These are phyloP conservation scores for Metrosideros polymorpha DNA, from an alignment of 441 rosid species.

Conservation along the genomic window DNA sequence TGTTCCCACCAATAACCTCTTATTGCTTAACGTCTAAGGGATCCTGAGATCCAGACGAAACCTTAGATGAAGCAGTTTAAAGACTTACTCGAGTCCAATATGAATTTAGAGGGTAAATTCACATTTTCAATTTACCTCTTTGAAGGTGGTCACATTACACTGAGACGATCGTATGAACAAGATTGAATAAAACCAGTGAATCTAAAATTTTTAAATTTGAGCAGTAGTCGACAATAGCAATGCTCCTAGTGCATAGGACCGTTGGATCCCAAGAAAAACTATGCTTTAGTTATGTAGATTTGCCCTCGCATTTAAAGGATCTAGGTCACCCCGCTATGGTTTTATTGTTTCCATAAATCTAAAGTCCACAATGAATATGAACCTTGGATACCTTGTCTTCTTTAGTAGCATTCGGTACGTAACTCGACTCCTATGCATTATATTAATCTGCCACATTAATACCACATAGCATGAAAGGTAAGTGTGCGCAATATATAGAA, in stretches of 20 bases:
- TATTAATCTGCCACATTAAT: not conserved
- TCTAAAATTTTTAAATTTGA: not conserved
- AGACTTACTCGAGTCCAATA: too few species aligned
- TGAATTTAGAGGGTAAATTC: not conserved
- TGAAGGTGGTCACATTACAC: not conserved
- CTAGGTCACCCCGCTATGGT: not conserved
- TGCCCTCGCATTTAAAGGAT: not conserved
- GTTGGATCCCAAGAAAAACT: not conserved
- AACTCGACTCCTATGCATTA: not conserved
- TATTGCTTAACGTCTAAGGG: too few species aligned
- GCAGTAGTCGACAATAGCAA: not conserved
- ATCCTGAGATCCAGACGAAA: too few species aligned
- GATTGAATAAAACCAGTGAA: not conserved
- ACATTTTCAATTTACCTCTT: not conserved
- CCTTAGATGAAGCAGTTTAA: too few species aligned
- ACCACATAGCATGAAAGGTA: not conserved
- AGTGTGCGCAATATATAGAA: not conserved
- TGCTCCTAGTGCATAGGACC: not conserved
- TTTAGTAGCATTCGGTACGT: not conserved
- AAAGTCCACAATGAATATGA: not conserved
- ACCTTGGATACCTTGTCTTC: not conserved
- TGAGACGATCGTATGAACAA: not conserved
- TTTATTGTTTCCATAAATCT: not conserved
- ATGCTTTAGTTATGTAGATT: not conserved
- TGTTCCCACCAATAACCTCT: too few species aligned